Evolutionary conservation across 2,329 filamentous ascomycete genomes (phyloP), one percentile per base, ranked within the genome.

Genomic region (Talaromyces rugulosus): DNA sequence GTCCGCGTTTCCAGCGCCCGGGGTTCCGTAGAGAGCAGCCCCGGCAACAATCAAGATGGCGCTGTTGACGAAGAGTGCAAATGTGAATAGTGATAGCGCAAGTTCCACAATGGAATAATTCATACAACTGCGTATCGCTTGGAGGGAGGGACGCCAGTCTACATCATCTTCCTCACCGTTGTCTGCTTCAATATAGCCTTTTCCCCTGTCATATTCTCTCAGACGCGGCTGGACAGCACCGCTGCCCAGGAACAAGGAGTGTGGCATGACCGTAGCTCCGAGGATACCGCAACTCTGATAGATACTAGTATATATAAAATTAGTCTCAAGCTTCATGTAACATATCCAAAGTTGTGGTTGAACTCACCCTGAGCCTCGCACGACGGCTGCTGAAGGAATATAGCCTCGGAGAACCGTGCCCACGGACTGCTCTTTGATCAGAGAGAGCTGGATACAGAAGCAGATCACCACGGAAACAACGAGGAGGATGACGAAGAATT

Each of bases 31-130:
- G 0, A 96, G 83, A 0, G 89, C 88, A 0, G 90, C 87, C 28
- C 92, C 92, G 0, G 92, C 88, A 12, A 92, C 88, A 67, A 95
- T 92, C 14, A 95, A 82, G 69, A 95, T 94, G 40, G 90, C 84
- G 59, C 86, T 90, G 78, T 95, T 95, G 70, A 94, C 89, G 70
- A 95, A 95, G 3, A 95, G 82, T 0, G 91, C 91, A 72, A 94
- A 93, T 0, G 89, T 91, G 72, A 92, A 91, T 40, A 95, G 86
- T 0, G 88, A 89, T 14, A 92, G 71, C 6, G 85, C 80, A 9
- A 93, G 78, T 71, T 95, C 91, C 23, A 83, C 77, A 61, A 90
- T 87, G 3, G 89, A 90, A 72, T 90, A 90, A 63, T 87, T 89
- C 69, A 93, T 83, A 64, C 88, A 92, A 68, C 87, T 84, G 16